Base-by-base conservation (phyloP, 169 alveolate species). In the Condylostoma magnum region DNA sequence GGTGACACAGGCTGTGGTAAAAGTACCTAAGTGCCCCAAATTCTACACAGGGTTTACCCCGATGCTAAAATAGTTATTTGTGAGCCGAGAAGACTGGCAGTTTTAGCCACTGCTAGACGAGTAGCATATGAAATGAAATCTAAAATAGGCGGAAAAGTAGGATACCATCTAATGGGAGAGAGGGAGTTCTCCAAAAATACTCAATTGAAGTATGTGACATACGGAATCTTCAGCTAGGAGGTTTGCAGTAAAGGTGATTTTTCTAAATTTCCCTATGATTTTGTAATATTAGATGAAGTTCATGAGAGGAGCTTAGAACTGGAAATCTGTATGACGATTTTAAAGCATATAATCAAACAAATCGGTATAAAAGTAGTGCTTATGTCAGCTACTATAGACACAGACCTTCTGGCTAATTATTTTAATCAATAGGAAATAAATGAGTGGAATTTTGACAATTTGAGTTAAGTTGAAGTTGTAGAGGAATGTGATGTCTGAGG, bases 1-100 rank as follows among this genome's bases (percentile, higher is more conserved):
- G 99, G 99, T 0, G 99, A 95, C 63, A 97, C 99, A 36, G 99
- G 99, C 0, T 93, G 99, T 68, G 99, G 99, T 3, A 98, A 98
- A 84, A 95, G 99, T 28, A 98, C 99, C 2, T 98, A 98, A 82
- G 93, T 96, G 76, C 97, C 99, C 28, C 98, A 98, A 83, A 96
- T 89, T 60, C 92, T 97, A 52, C 27, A n/a, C 27, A 55, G 43
- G 28, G 10, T 28, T 8, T 60, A 15, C n/a, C 79, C 93, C 44
- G 95, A 96, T 47, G 90, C 96, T 2, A 87, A 87, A 38, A 69
- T 69, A 27, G 37, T 70, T 50, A 25, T 48, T 46, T 20, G 48
- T 52, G 34, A 51, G 81, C 99, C 99, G 6, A 94, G 99, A 53
- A 93, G 99, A 65, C 99, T 98, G 0, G 99, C 99, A 0, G 99